phyloP scores from a whole-genome alignment of 495 filamentous ascomycete genomes.

The Hyaloscypha variabilis region DNA sequence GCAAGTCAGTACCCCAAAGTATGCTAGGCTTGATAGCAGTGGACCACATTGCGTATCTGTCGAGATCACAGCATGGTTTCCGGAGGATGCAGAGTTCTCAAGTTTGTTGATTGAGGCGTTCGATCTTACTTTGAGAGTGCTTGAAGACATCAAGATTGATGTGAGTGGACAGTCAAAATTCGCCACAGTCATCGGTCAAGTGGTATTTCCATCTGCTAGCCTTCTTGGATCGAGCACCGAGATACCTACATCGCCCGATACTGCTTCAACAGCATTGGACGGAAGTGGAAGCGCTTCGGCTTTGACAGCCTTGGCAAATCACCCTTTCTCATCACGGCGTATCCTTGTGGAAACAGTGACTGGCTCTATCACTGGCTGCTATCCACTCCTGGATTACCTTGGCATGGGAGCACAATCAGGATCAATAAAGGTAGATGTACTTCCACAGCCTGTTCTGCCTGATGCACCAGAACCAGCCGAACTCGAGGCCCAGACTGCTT shows the following conservation, averaged over 20 bases:
- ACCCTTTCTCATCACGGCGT: slow-evolving; percentile 26
- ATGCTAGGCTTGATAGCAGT: slow-evolving; percentile 8
- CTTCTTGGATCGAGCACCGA: background rate
- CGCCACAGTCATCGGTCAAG: slow-evolving; percentile 19
- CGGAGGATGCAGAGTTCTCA: slow-evolving; percentile 25
- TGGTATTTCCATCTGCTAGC: slow-evolving; percentile 19
- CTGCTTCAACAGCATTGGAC: background rate
- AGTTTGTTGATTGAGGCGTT: slow-evolving; percentile 21
- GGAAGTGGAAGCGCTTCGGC: background rate
- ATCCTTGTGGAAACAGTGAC: slow-evolving; percentile 22
- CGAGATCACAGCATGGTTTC: slow-evolving; percentile 30
- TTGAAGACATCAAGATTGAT: slow-evolving; percentile 27
- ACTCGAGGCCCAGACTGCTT: slow-evolving; percentile 21
- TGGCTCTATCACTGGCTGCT: slow-evolving; percentile 19
- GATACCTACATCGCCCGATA: background rate
- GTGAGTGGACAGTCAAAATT: slow-evolving; percentile 21
- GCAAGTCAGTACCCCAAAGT: slow-evolving; percentile 26
- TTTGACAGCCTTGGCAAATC: background rate
- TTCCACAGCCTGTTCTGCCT: slow-evolving; percentile 13
- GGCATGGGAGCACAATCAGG: slow-evolving; percentile 17
- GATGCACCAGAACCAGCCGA: slow-evolving; percentile 18
- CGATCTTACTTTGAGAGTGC: slow-evolving; percentile 22
- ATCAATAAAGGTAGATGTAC: slow-evolving; percentile 11
- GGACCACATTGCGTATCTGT: slow-evolving; percentile 26
- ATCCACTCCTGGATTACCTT: slow-evolving; percentile 19